Evolutionary conservation across 2,329 filamentous ascomycete genomes (phyloP).

Genomic region (Aurifilum marmelostoma): DNA sequence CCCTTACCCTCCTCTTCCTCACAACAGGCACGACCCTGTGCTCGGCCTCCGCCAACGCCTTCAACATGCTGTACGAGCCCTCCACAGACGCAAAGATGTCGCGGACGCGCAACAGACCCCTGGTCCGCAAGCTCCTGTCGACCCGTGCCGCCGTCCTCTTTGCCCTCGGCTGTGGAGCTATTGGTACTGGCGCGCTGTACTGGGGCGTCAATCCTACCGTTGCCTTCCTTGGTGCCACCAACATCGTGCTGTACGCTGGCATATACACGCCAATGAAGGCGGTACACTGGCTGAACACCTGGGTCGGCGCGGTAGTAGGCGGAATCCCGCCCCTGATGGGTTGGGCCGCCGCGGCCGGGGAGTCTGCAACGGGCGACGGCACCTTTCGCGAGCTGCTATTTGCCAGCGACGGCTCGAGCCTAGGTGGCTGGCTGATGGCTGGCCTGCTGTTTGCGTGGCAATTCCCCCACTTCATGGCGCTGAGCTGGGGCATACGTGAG

Average conservation of each 20-base stretch:
- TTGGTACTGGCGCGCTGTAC: constrained; percentile 76
- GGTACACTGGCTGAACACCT: constrained; percentile 85
- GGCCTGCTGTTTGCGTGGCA: constrained; percentile 91
- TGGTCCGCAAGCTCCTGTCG: constrained; percentile 80
- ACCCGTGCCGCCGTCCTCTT: constrained; percentile 74
- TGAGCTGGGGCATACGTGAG: constrained; percentile 85
- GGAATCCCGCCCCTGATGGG: constrained; percentile 97
- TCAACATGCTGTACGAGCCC: constrained; percentile 97
- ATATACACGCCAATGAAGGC: constrained; percentile 93
- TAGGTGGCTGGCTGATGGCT: constrained; percentile 88
- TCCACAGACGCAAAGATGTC: constrained; percentile 90
- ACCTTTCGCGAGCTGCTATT: constrained; percentile 80
- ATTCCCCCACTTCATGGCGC: constrained; percentile 96
- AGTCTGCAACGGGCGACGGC: constrained; percentile 75
- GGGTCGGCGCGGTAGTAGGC: constrained; percentile 90
- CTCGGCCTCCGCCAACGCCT: constrained; percentile 86
- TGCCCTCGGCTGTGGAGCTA: constrained; percentile 70
- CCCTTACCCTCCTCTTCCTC: constrained; percentile 89
- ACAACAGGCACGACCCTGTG: constrained; percentile 87
- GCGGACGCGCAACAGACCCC: constrained; percentile 85
- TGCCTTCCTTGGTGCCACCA: constrained; percentile 79
- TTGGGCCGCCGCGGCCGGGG: constrained; percentile 92
- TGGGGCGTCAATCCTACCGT: constrained; percentile 94
- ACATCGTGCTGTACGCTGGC: constrained; percentile 88
- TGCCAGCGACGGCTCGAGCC: constrained; percentile 59